These are phyloP conservation scores for Teratosphaeria destructans DNA, from an alignment of 2,329 filamentous ascomycete genomes.

Conservation along the genomic window DNA sequence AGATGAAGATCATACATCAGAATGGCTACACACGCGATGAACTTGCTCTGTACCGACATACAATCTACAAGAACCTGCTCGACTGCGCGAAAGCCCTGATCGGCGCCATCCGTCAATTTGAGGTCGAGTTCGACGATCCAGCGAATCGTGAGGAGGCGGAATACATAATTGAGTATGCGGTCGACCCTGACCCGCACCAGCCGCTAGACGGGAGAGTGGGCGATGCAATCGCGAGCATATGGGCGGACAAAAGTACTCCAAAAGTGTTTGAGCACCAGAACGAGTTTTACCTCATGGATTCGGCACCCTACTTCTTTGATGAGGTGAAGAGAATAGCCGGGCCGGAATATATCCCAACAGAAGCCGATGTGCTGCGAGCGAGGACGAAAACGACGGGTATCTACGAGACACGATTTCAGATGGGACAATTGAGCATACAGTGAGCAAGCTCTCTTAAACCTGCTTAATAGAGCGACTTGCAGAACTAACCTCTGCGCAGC, in stretches of 20 bases:
- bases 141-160: slow-evolving; percentile 65
- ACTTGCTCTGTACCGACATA: slow-evolving; percentile 84
- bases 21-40: slow-evolving; percentile 95
- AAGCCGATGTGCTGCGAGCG: slow-evolving; percentile 89
- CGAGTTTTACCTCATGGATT: slow-evolving; percentile 99
- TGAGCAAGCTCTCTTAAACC: slow-evolving; percentile 41
- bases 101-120: slow-evolving; percentile 82
- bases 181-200: slow-evolving; percentile 82
- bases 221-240: slow-evolving; percentile 72
- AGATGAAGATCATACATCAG: slow-evolving; percentile 99
- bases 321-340: slow-evolving; percentile 77
- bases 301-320: slow-evolving; percentile 96
- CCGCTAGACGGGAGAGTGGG: slow-evolving; percentile 73
- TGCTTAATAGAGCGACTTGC: neutral
- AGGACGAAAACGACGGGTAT: slow-evolving; percentile 98
- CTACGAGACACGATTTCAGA: slow-evolving; percentile 96
- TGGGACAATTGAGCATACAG: slow-evolving; percentile 98
- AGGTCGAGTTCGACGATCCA: slow-evolving; percentile 64
- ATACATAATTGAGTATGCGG: slow-evolving; percentile 75
- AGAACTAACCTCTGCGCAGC: slow-evolving; percentile 38
- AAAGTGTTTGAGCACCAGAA: slow-evolving; percentile 85
- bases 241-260: slow-evolving; percentile 77
- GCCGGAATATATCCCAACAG: slow-evolving; percentile 78
- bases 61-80: slow-evolving; percentile 95
- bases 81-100: slow-evolving; percentile 94